Percentiles rank a stretch among this genome's conserved stretches.
These are phyloP conservation scores for Suillus placidus DNA, from an alignment of 768 basidiomycete genomes.

Conservation along the genomic window DNA sequence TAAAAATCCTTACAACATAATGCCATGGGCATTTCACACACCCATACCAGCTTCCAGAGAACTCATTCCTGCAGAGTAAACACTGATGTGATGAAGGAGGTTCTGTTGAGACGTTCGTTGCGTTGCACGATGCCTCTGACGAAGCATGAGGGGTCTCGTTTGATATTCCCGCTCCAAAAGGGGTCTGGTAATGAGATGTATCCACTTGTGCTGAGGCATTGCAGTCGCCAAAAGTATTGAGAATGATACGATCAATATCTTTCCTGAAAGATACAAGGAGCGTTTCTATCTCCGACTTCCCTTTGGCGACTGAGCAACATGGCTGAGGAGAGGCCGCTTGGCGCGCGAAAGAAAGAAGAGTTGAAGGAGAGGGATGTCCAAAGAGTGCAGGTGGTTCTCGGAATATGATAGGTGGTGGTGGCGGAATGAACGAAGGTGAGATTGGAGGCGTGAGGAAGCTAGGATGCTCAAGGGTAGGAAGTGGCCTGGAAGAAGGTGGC, in stretches of 20 bases:
- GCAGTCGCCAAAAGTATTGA: constrained; percentile 36
- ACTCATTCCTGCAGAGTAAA: constrained; percentile 33
- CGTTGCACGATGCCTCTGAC: not conserved
- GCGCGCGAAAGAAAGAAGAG: constrained; percentile 23
- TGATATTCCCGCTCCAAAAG: not conserved
- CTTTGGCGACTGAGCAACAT: constrained; percentile 50
- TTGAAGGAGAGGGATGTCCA: constrained; percentile 4
- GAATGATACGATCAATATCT: constrained; percentile 52
- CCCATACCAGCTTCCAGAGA: constrained; percentile 32
- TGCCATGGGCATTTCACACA: constrained; percentile 37
- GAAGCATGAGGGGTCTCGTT: not conserved
- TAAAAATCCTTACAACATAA: constrained; percentile 26
- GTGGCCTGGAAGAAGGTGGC: not conserved
- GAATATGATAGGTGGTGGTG: constrained; percentile 38
- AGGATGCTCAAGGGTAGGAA: constrained; percentile 4
- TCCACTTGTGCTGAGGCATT: constrained; percentile 2
- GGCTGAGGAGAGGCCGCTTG: constrained; percentile 7
- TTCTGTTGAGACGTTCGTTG: not conserved
- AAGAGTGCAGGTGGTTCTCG: constrained; percentile 22
- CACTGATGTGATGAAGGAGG: constrained; percentile 24
- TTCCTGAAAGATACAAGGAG: constrained; percentile 55
- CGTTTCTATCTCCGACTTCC: constrained; percentile 50
- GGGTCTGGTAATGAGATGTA: not conserved
- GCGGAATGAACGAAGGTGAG: constrained; percentile 1
- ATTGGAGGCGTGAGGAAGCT: not conserved